Conservation (phyloP, 495 filamentous ascomycete species). For the Talaromyces thailandensis region DNA sequence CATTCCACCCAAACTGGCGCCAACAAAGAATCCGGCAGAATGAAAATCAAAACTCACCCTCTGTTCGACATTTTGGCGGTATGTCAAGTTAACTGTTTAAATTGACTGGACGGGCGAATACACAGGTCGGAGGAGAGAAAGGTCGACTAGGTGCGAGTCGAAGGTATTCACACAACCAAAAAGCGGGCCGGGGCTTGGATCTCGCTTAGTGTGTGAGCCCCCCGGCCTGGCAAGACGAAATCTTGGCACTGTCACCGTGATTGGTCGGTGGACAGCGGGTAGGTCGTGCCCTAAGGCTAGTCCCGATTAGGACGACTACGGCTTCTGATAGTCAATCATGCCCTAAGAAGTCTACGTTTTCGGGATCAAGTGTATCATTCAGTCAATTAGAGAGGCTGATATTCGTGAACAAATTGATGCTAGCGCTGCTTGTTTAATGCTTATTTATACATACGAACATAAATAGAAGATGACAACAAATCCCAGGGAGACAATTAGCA, state of each 20-base stretch:
- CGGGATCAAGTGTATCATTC: neutral
- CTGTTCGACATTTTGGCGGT: conserved; percentile 49
- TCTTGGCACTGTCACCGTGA: conserved; percentile 24
- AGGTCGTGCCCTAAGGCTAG: conserved; percentile 31
- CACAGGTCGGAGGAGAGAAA: neutral
- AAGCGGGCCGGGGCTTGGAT: conserved; percentile 24
- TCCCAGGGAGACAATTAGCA: conserved; percentile 6
- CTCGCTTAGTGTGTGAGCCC: conserved; percentile 37
- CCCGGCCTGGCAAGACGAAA: conserved; percentile 21
- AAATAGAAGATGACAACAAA: conserved; percentile 9
- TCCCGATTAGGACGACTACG: conserved; percentile 11
- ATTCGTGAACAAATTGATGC: neutral
- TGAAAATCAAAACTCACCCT: conserved; percentile 32
- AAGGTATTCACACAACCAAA: conserved; percentile 15
- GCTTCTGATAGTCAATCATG: neutral
- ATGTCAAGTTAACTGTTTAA: conserved; percentile 25
- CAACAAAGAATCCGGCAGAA: neutral
- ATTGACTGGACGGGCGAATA: neutral
- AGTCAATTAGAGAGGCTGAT: neutral
- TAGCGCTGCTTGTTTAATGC: neutral
- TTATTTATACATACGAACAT: conserved; percentile 7
- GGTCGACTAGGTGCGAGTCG: conserved; percentile 21
- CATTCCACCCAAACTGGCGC: neutral
- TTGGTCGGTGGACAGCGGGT: neutral
- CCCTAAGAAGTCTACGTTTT: neutral